Percentiles rank a stretch among this genome's conserved stretches.
These are phyloP conservation scores for Xerocomellus amylosporus DNA, from an alignment of 768 basidiomycete species.

Conservation along the genomic window DNA sequence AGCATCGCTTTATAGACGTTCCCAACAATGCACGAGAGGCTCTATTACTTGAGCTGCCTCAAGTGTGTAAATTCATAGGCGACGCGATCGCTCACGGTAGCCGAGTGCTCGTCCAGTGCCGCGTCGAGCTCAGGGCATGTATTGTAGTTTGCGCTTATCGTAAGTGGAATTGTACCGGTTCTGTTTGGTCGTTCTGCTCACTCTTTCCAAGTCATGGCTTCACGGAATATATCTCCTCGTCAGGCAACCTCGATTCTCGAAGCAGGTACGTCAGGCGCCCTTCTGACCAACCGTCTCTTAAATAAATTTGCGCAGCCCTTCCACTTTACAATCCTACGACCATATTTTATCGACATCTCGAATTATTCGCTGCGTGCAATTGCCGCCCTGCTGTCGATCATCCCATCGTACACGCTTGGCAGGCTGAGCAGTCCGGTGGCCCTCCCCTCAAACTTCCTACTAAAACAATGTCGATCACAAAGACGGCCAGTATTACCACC, in stretches of 20 bases:
- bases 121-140: constrained; percentile 53
- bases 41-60: constrained; percentile 46
- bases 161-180: constrained; percentile 27
- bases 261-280: constrained; percentile 34
- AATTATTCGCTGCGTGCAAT: constrained; percentile 44
- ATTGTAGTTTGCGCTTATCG: constrained; percentile 52
- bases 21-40: constrained; percentile 37
- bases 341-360: constrained; percentile 46
- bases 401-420: constrained; percentile 41
- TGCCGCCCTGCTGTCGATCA: constrained; percentile 39
- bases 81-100: constrained; percentile 41
- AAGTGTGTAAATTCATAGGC: constrained; percentile 45
- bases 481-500: background rate
- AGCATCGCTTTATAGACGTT: constrained; percentile 44
- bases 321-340: constrained; percentile 53
- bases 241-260: constrained; percentile 43
- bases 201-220: constrained; percentile 44
- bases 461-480: constrained; percentile 15
- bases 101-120: constrained; percentile 52
- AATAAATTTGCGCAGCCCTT: constrained; percentile 35
- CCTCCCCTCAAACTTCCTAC: constrained; percentile 4
- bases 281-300: background rate
- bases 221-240: constrained; percentile 35
- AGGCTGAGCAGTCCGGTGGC: constrained; percentile 28
- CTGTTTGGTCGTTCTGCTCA: background rate